These are phyloP conservation scores for Nematodospora anomalae DNA, from an alignment of 1,139 yeast genomes.

Conservation along the genomic window DNA sequence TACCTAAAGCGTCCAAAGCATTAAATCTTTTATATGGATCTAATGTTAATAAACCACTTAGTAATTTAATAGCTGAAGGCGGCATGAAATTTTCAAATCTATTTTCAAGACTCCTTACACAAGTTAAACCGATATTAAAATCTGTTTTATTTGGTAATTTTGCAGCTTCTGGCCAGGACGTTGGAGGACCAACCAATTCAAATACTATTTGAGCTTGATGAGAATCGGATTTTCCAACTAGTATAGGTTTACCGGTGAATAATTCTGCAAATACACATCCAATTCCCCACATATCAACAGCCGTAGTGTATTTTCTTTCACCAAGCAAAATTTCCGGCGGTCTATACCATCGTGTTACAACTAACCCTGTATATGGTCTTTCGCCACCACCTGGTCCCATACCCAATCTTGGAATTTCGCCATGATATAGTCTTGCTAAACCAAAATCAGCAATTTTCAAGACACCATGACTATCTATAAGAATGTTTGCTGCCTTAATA, in stretches of 20 bases:
- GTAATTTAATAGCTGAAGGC: constrained; percentile 40
- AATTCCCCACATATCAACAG: constrained; percentile 95
- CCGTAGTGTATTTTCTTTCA: constrained; percentile 82
- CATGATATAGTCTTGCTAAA: constrained; percentile 78
- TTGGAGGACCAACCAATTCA: constrained; percentile 78
- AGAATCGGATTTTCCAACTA: constrained; percentile 84
- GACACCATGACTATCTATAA: constrained; percentile 73
- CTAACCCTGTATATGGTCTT: constrained; percentile 80
- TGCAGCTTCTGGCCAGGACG: constrained; percentile 64
- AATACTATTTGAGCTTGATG: constrained; percentile 88
- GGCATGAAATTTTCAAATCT: constrained; percentile 37
- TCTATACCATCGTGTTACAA: constrained; percentile 96
- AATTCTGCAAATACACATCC: constrained; percentile 96
- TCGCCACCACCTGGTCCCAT: constrained; percentile 74
- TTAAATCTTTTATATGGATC: constrained; percentile 76
- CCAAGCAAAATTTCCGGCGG: constrained; percentile 92
- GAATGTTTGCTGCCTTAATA: constrained; percentile 89
- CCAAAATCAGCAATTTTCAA: constrained; percentile 93
- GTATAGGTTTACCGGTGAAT: constrained; percentile 75
- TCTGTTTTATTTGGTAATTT: constrained; percentile 60
- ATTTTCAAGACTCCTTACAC: constrained; percentile 55
- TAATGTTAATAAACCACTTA: constrained; percentile 55
- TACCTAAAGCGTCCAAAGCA: constrained; percentile 74
- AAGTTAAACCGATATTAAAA: constrained; percentile 43
- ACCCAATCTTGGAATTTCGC: constrained; percentile 58